Conservation (phyloP, 2,329 filamentous ascomycete genomes). For the Aphanoascus verrucosus region DNA sequence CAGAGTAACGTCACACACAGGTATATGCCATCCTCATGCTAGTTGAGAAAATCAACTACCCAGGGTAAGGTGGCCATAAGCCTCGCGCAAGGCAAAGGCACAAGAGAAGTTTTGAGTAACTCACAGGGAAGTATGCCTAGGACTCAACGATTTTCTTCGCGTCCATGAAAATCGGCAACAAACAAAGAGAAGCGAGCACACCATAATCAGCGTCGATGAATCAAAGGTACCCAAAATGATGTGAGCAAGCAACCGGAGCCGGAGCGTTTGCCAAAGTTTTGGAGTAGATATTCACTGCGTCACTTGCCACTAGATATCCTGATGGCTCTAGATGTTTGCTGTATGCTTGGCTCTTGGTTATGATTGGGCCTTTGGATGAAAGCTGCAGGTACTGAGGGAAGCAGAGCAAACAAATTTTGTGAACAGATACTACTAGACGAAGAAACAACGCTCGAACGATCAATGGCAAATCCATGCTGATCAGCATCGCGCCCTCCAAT, state of each 20-base stretch:
- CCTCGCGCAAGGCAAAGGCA: not conserved
- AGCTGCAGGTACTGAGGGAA: constrained; percentile 3
- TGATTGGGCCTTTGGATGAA: not conserved
- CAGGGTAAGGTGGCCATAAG: constrained; percentile 6
- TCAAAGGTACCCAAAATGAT: constrained; percentile 4
- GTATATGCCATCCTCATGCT: constrained; percentile 11
- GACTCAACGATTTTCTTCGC: not conserved
- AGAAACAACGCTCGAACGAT: not conserved
- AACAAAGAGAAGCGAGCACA: constrained; percentile 7
- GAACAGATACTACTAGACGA: not conserved
- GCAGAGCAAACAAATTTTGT: constrained; percentile 5
- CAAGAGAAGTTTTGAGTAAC: constrained; percentile 5
- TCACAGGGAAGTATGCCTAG: not conserved
- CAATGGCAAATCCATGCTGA: not conserved
- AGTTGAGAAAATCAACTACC: constrained; percentile 1
- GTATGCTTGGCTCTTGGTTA: constrained; percentile 2
- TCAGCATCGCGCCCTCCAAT: constrained; percentile 2
- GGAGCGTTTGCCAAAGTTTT: constrained; percentile 10
- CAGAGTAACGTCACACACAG: constrained; percentile 31
- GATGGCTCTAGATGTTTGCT: constrained; percentile 10
- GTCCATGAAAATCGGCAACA: not conserved
- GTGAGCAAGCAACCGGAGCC: constrained; percentile 9
- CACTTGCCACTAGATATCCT: not conserved
- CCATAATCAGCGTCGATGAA: constrained; percentile 1
- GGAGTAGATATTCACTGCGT: not conserved